A percentile compares a stretch with the other conserved stretches of the same genome.
phyloP scores from a whole-genome alignment of 2,329 filamentous ascomycete species.

The Mycosphaerelloides madeirae region DNA sequence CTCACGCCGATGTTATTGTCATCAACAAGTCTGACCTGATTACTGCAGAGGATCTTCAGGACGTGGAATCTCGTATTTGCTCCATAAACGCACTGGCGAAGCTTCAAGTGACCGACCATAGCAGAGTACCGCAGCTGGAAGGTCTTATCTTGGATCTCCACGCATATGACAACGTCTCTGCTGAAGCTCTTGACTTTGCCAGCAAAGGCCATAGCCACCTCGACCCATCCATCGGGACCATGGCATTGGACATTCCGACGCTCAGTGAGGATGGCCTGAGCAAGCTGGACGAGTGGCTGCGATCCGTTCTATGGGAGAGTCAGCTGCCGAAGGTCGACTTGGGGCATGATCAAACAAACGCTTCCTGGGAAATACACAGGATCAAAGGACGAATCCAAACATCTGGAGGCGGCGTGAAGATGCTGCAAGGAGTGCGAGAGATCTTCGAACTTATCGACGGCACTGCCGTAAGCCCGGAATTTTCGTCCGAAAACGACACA shows the following conservation, averaged over 20 bases:
- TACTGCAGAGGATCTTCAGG: conserved; percentile 60
- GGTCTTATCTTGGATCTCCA: conserved; percentile 85
- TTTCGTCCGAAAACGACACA: background rate
- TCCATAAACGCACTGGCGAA: conserved; percentile 89
- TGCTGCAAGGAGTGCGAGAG: conserved; percentile 88
- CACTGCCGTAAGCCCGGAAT: conserved; percentile 1
- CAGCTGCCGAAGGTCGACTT: conserved; percentile 12
- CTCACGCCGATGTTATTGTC: conserved; percentile 89
- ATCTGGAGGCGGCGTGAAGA: conserved; percentile 60
- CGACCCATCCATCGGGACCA: conserved; percentile 82
- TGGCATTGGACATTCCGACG: conserved; percentile 63
- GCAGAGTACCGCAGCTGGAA: conserved; percentile 74
- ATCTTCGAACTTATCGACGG: conserved; percentile 83
- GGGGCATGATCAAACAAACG: background rate
- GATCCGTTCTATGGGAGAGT: conserved; percentile 75
- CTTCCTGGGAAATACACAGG: conserved; percentile 74
- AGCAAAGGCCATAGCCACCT: conserved; percentile 83
- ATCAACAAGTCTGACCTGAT: conserved; percentile 93
- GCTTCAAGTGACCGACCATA: conserved; percentile 74
- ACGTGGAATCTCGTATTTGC: conserved; percentile 64
- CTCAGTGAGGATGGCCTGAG: conserved; percentile 56
- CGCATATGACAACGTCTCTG: conserved; percentile 79
- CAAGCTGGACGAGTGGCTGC: conserved; percentile 73
- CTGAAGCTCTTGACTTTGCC: conserved; percentile 59
- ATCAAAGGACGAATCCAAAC: conserved; percentile 75